Percentiles rank a stretch among this genome's conserved stretches.
Evolutionary conservation across 495 filamentous ascomycete genomes (phyloP).

Genomic region (Aspergillus cavernicola): DNA sequence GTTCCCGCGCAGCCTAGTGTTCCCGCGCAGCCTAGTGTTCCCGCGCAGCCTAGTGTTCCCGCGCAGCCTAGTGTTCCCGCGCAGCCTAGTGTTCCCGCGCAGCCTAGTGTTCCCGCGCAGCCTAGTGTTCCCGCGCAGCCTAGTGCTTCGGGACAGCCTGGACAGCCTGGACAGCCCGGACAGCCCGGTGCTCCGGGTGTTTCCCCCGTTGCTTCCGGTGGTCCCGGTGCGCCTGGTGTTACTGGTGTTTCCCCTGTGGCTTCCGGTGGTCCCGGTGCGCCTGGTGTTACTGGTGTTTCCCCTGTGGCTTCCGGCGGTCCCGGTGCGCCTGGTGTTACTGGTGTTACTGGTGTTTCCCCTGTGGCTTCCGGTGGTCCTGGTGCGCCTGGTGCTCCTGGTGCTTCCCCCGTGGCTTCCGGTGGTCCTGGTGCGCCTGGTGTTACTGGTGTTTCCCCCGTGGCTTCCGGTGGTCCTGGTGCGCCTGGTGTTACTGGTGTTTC

Average conservation of each 20-base stretch:
- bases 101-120: too few species aligned
- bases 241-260: constrained; percentile 2
- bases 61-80: too few species aligned
- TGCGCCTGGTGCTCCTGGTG: neutral
- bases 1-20: too few species aligned
- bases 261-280: neutral
- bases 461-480: constrained; percentile 2
- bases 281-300: constrained; percentile 3
- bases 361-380: constrained; percentile 5
- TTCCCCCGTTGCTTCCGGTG: constrained; percentile 1
- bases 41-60: too few species aligned
- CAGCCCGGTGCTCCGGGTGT: constrained; percentile 2
- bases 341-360: constrained; percentile 4
- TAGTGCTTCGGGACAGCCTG: too few species aligned
- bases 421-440: constrained; percentile 10
- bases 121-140: too few species aligned
- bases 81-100: too few species aligned
- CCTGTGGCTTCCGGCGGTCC: constrained; percentile 4
- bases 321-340: constrained; percentile 8
- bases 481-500: constrained; percentile 7
- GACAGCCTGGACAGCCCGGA: neutral
- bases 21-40: too few species aligned
- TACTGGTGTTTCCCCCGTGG: neutral
- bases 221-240: neutral
- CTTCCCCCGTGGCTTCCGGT: constrained; percentile 4